These are phyloP conservation scores for Plasmodium berghei DNA, from an alignment of 169 alveolate species.

Conservation along the genomic window DNA sequence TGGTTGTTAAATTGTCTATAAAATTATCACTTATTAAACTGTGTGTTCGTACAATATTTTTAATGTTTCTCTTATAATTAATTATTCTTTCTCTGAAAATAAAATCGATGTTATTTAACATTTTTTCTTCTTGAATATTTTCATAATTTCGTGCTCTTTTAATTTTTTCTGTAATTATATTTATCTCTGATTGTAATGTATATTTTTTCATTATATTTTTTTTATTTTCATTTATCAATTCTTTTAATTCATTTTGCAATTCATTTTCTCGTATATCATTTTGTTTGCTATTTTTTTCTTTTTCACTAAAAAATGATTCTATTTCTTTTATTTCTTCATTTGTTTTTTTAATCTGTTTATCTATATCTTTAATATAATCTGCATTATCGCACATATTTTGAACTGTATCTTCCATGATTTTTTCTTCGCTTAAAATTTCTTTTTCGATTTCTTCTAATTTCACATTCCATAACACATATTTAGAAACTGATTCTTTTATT, in stretches of 20 bases:
- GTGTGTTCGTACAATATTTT: constrained; percentile 44
- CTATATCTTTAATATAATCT: constrained; percentile 41
- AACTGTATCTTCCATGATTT: constrained; percentile 52
- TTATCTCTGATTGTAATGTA: constrained; percentile 31
- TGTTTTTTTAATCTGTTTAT: constrained; percentile 23
- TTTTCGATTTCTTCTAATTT: constrained; percentile 25
- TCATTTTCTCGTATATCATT: neutral
- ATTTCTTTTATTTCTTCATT: constrained; percentile 29
- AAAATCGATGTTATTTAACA: constrained; percentile 64
- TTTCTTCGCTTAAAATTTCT: constrained; percentile 36
- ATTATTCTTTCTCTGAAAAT: constrained; percentile 76
- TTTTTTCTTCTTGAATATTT: constrained; percentile 79
- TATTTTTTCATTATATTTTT: constrained; percentile 39
- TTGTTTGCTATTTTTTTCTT: neutral
- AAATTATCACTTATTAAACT: constrained; percentile 11
- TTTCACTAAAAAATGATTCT: constrained; percentile 15
- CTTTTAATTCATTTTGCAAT: constrained; percentile 16
- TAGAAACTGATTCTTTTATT: constrained; percentile 37
- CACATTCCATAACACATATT: constrained; percentile 29
- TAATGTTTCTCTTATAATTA: constrained; percentile 67
- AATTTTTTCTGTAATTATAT: constrained; percentile 23
- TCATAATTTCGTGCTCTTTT: constrained; percentile 51
- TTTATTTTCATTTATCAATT: constrained; percentile 21
- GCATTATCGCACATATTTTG: constrained; percentile 29
- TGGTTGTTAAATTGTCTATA: constrained; percentile 10